These are phyloP conservation scores for Lactarius hatsudake DNA, from an alignment of 768 basidiomycete species.

Conservation along the genomic window DNA sequence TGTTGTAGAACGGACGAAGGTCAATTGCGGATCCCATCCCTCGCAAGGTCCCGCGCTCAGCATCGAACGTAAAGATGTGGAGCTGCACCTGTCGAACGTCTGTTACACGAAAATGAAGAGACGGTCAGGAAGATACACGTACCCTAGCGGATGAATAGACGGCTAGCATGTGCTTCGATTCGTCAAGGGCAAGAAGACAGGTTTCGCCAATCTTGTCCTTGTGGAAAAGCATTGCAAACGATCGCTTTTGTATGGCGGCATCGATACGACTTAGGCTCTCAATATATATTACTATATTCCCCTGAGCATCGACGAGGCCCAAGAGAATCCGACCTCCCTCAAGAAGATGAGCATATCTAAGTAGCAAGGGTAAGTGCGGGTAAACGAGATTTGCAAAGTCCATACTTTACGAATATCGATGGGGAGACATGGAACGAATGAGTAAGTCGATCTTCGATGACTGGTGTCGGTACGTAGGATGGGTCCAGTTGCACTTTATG, in stretches of 20 bases:
- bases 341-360: constrained; percentile 5
- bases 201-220: constrained; percentile 48
- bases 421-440: background rate
- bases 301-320: background rate
- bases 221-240: constrained; percentile 32
- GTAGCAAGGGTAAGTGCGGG: background rate
- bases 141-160: constrained; percentile 46
- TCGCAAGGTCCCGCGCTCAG: constrained; percentile 41
- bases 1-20: constrained; percentile 44
- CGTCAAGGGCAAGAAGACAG: constrained; percentile 50
- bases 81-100: constrained; percentile 33
- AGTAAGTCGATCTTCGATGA: background rate
- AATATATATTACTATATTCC: constrained; percentile 10
- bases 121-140: background rate
- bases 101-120: background rate
- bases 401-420: background rate
- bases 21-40: constrained; percentile 42
- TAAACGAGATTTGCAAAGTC: no score
- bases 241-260: background rate
- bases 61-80: constrained; percentile 49
- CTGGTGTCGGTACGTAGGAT: constrained; percentile 2
- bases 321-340: constrained; percentile 7
- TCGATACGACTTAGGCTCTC: background rate
- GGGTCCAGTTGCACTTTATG: constrained; percentile 14
- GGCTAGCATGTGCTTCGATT: constrained; percentile 48